A percentile compares a stretch with the other conserved stretches of the same genome.
phyloP scores from a whole-genome alignment of 805 yeast species.

The Metschnikowia lachancei region DNA sequence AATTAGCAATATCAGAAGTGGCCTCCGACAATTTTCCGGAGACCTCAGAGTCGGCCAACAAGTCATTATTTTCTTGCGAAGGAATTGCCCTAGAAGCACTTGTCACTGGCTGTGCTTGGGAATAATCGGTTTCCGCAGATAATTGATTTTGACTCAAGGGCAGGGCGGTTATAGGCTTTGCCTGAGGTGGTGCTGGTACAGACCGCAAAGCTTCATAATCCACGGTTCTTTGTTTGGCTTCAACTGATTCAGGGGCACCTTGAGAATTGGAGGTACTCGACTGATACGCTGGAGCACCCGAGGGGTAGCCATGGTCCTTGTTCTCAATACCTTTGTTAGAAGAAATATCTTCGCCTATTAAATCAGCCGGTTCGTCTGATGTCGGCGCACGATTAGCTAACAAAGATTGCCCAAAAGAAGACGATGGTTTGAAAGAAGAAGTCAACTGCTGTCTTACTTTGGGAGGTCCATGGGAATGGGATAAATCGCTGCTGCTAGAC shows the following conservation, averaged over 20 bases:
- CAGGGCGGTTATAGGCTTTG: neutral
- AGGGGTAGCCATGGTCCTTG: neutral
- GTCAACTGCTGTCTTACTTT: slow-evolving; percentile 33
- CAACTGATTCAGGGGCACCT: neutral
- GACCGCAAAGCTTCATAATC: slow-evolving; percentile 53
- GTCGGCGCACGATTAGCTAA: slow-evolving; percentile 27
- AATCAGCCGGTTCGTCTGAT: slow-evolving; percentile 17
- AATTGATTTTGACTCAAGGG: neutral
- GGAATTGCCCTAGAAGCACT: slow-evolving; percentile 2
- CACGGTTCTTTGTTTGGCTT: slow-evolving; percentile 18
- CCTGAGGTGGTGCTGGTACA: slow-evolving; percentile 44
- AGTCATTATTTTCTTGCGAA: slow-evolving; percentile 38
- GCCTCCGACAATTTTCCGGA: slow-evolving; percentile 72
- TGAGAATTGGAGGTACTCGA: neutral
- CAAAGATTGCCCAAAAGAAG: slow-evolving; percentile 79
- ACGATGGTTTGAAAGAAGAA: slow-evolving; percentile 70
- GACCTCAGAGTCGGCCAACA: slow-evolving; percentile 57
- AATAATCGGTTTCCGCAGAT: neutral
- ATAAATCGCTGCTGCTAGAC: slow-evolving; percentile 36
- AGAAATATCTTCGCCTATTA: slow-evolving; percentile 36
- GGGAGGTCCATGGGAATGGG: slow-evolving; percentile 28
- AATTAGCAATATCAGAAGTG: slow-evolving; percentile 80
- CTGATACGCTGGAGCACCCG: neutral
- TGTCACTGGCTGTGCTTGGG: neutral
- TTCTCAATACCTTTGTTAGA: neutral